Percentiles rank a stretch among this genome's conserved stretches.
These are phyloP conservation scores for Ceratobasidium sp. DNA, from an alignment of 1,284 basidiomycete genomes.

Conservation along the genomic window DNA sequence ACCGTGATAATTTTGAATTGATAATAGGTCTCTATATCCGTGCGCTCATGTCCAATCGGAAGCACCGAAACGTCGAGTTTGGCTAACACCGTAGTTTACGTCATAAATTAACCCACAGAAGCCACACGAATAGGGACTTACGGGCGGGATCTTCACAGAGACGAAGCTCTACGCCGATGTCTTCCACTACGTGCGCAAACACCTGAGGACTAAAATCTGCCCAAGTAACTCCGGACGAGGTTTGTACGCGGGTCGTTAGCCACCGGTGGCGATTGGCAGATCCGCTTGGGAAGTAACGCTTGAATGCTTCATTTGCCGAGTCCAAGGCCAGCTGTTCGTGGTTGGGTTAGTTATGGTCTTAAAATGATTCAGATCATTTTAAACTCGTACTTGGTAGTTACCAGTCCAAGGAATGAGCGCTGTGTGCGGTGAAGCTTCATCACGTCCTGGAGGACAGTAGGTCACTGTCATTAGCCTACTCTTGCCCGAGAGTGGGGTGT, in stretches of 20 bases:
- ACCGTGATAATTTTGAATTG: conserved; percentile 31
- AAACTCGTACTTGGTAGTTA: conserved; percentile 17
- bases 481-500: conserved; percentile 6
- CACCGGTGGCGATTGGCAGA: conserved; percentile 12
- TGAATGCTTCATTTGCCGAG: conserved; percentile 12
- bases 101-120: neutral
- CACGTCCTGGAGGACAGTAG: conserved; percentile 12
- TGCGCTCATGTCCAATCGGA: conserved; percentile 23
- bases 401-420: conserved; percentile 32
- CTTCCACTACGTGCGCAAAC: conserved; percentile 3
- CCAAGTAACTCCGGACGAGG: conserved; percentile 28
- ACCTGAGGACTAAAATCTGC: conserved; percentile 27
- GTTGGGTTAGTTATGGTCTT: neutral
- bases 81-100: conserved; percentile 16
- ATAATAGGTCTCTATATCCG: conserved; percentile 20
- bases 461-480: conserved; percentile 18
- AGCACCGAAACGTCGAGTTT: conserved; percentile 32
- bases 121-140: neutral
- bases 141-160: conserved; percentile 28
- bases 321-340: conserved; percentile 8
- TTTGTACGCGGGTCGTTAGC: conserved; percentile 26
- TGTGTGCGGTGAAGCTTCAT: conserved; percentile 3
- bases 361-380: neutral
- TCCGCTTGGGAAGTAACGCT: conserved; percentile 29
- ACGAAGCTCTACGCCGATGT: neutral